Base-by-base conservation (phyloP, 73 alveolate species). In the Paramecium biaurelia region DNA sequence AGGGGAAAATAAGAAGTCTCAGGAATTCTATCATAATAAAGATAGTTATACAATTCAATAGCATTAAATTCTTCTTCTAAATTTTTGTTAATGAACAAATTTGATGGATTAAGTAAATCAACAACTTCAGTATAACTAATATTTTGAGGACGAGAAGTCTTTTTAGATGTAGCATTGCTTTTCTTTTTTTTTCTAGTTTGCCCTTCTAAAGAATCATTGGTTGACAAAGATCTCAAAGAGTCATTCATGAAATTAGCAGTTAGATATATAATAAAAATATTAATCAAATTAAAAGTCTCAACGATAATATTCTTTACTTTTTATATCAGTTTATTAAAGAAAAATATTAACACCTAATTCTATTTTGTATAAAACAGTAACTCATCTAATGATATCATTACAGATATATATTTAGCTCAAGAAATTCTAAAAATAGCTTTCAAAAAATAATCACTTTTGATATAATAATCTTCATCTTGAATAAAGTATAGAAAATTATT, bases 231-330 rank as follows among this genome's bases (percentile, higher is more conserved):
- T 79, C 90, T 79, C 70, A 79, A 45, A 43, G 90, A 79, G 90
- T 79, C 90, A 79, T 45, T 79, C 90, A 79, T 79, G 34, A 79
- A 63, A 79, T 79, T 79, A 79, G 72, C 90, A 79, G 90, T 79
- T 79, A 79, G 90, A 79, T 43, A 23, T 79, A 79, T 63, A 63
- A 63, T 63, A 63, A 30, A 63, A 63, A 63, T 63, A 63, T 63
- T 63, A 63, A 63, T 63, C 84, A 63, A 63, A 63, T 63, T 63
- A 63, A 63, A 63, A 63, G 41, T 32, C 84, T 63, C 84, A 32
- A 32, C 84, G 41, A 63, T 30, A 26, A 63, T 28, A 57, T 30
- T 30, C 84, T 63, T 32, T 63, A 53, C 68, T 18, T 20, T 32
- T 53, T 4, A 53, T 18, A 53, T 4, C 8, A 53, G 18, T 53